Base-by-base conservation (phyloP, 2,329 filamentous ascomycete species). In the Phaeosphaeria sp. region DNA sequence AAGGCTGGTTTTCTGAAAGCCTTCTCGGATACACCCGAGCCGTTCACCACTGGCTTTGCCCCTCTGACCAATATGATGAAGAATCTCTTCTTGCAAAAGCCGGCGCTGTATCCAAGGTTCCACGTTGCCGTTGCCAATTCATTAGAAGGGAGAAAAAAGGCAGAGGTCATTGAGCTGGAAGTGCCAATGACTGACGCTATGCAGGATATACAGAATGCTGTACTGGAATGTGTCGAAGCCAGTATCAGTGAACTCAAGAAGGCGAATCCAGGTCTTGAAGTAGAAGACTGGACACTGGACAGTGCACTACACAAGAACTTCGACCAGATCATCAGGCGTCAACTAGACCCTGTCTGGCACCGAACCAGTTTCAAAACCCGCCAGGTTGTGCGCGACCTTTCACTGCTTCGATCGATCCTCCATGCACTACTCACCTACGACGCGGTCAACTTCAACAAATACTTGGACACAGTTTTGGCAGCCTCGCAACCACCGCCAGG, bases 281-380 rank as follows among this genome's bases (percentile, higher is more conserved):
- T 98, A 88, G 93, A 96, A 58, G 93, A 97, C 71, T 98, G 94
- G 94, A 97, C 92, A 50, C 83, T 97, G 18, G 94, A 98, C 76
- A 97, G 91, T 72, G 94, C 94, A 36, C 80, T 98, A 59, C 90
- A 97, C 65, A 91, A 90, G 72, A 96, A 93, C 69, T 99, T 99
- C 75, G 95, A 98, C 74, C 83, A 91, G 59, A 90, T 93, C 54
- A 88, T 99, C 50, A 86, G 94, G 60, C 86, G 93, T 56, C 95
- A 99, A 76, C 82, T 99, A 18, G 93, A 98, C 72, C 93, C 94
- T 4, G 93, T 98, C 57, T 99, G 95, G 95, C 95, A 99, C 80
- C 88, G 95, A 53, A 91, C 97, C 51, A 97, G 91, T 75, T 96
- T 91, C 84, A 93, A 95, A 77, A 98, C 94, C 1, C 92, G 90